Evolutionary conservation across 371 early-diverging fungal genomes (phyloP), one percentile per base, ranked within the genome.

Genomic region (Chytridium lagenaria): DNA sequence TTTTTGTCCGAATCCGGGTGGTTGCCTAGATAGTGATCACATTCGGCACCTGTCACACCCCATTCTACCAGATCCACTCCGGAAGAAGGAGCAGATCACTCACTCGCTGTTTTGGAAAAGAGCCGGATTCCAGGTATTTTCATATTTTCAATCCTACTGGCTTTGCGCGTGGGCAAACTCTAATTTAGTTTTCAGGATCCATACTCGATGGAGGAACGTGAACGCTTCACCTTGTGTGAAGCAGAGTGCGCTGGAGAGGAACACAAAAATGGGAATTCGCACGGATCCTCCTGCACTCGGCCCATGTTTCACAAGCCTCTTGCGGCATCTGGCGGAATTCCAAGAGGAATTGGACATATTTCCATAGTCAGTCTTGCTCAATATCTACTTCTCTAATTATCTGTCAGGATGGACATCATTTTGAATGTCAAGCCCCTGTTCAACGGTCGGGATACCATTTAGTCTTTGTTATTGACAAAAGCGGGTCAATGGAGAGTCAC

Each of bases 391-490:
- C 7, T 22, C 1, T 28, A 15, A 31, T n/a, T 50, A n/a, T 34
- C 33, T 15, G 12, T 26, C 23, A 10, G 34, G 59, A 72, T 50
- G 70, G 70, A 5, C 70, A 70, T 33, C 50, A 30, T 7, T 70
- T 70, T 33, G 38, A 30, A 2, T 78, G 78, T 34, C 52, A 70
- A 16, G 72, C 71, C 57, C 78, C 77, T 22, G 7, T 16, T 2
- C 63, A 36, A 77, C 36, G n/a, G 50, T 26, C 52, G 26, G 33
- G 55, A 16, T 73, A 49, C 55, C 69, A 78, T 50, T 73, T 77
- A 22, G 37, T 79, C 1, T 79, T 79, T 66, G 79, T 73, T 30
- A 30, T 79, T 3, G 79, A 79, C 66, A 23, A 61, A 55, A 67
- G 67, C 55, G 51, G 77, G 19, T 77, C 77, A 0, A 79, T 79